phyloP scores from a whole-genome alignment of 371 early-diverging fungal species.

The Mortierella sp. region DNA sequence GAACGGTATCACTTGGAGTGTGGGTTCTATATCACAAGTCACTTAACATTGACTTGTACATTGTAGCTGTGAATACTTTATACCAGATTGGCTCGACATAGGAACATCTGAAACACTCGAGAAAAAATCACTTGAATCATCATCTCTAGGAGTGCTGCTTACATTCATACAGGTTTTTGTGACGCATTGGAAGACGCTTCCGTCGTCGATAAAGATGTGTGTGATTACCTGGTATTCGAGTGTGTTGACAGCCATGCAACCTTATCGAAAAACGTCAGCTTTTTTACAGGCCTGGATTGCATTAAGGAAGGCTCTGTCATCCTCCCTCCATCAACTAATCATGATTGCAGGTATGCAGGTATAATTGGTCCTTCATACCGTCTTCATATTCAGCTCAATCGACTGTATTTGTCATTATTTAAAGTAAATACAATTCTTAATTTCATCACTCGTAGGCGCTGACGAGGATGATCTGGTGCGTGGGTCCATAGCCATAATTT shows the following conservation, averaged over 20 bases:
- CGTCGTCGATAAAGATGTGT: conserved; percentile 34
- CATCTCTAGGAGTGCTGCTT: conserved; percentile 20
- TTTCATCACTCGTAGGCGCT: conserved; percentile 15
- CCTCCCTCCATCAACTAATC: conserved; percentile 30
- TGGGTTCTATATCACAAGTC: neutral
- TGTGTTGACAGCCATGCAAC: conserved; percentile 7
- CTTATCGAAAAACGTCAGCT: neutral
- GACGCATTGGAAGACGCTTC: conserved; percentile 23
- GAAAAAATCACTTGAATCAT: neutral
- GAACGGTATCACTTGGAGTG: neutral
- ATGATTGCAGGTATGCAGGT: conserved; percentile 55
- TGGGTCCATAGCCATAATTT: conserved; percentile 24
- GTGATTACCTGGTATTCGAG: conserved; percentile 30
- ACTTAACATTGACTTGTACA: neutral
- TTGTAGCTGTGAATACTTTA: conserved; percentile 28
- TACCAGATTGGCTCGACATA: conserved; percentile 17
- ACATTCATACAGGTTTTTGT: conserved; percentile 12
- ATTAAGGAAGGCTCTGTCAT: conserved; percentile 22
- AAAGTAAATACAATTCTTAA: neutral
- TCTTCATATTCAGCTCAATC: neutral
- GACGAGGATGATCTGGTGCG: conserved; percentile 51
- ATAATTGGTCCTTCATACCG: neutral
- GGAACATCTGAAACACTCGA: neutral
- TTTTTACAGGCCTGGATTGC: conserved; percentile 8
- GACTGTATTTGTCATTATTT: neutral